Evolutionary conservation across 108 stramenopile genomes (phyloP).

Genomic region (Cylindrotheca fusiformis): DNA sequence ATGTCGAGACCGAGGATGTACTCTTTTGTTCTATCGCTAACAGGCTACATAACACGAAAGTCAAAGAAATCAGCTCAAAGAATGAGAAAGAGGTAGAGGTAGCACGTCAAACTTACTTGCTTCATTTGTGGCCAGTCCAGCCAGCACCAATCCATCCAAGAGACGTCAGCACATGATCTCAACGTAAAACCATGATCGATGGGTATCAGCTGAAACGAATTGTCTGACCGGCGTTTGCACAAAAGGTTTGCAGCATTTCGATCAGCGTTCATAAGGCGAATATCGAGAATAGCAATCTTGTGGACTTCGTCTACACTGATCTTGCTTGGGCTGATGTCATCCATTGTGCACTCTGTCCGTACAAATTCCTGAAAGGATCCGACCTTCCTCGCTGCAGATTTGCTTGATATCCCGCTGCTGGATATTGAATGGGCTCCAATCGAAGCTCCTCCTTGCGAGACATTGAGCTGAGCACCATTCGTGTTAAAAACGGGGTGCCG

Average conservation of each 20-base stretch:
- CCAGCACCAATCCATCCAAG: conserved; percentile 99
- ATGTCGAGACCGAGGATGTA: conserved; percentile 76
- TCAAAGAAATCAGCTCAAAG: neutral
- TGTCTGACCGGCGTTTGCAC: conserved; percentile 69
- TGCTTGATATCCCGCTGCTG: neutral
- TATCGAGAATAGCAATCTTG: conserved; percentile 96
- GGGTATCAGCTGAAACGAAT: conserved; percentile 83
- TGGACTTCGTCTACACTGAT: conserved; percentile 89
- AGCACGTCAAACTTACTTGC: conserved; percentile 35
- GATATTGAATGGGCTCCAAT: conserved; percentile 76
- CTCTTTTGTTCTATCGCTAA: conserved; percentile 54
- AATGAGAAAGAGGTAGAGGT: neutral
- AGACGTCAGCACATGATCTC: conserved; percentile 88
- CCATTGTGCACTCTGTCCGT: conserved; percentile 86
- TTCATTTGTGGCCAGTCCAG: conserved; percentile 96
- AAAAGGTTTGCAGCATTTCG: conserved; percentile 94
- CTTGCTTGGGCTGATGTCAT: conserved; percentile 87
- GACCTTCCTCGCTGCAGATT: conserved; percentile 60
- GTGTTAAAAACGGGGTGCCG: conserved; percentile 88
- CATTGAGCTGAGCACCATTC: conserved; percentile 61
- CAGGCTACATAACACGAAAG: conserved; percentile 33
- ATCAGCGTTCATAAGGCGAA: conserved; percentile 96
- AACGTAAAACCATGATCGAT: conserved; percentile 99
- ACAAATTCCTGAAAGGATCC: conserved; percentile 95
- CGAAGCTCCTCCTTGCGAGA: conserved; percentile 77